Conservation (phyloP, 345 rosid species). For the Theobroma cacao region DNA sequence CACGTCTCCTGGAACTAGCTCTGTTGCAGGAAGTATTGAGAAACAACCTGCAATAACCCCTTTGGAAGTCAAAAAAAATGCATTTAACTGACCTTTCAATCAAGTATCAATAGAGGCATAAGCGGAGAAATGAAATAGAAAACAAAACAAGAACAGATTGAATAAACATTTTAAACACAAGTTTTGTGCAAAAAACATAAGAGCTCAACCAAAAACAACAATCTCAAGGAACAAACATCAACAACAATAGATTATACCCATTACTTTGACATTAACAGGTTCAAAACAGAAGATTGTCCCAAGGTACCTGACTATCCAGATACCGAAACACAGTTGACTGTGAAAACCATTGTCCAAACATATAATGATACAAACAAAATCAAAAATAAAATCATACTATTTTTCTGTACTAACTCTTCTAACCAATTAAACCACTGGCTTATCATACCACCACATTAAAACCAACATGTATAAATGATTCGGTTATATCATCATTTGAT, state of each 20-base stretch:
- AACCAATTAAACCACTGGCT: not conserved
- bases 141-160: not conserved
- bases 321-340: not conserved
- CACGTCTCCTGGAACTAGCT: constrained; percentile 94
- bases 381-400: not conserved
- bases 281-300: not conserved
- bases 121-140: not conserved
- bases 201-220: not conserved
- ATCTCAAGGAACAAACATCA: not conserved
- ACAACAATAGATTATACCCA: not conserved
- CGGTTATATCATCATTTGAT: not conserved
- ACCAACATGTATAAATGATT: not conserved
- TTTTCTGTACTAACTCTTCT: not conserved
- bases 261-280: not conserved
- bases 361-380: not conserved
- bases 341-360: not conserved
- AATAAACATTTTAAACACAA: not conserved
- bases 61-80: not conserved
- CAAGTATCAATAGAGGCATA: not conserved
- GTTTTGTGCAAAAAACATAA: not conserved
- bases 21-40: constrained; percentile 92
- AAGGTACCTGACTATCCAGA: not conserved
- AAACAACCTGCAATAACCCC: constrained; percentile 72
- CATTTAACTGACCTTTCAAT: not conserved
- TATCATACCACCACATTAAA: not conserved